Conservation (phyloP, 1,284 basidiomycete genomes). For the Schizophyllum commune region DNA sequence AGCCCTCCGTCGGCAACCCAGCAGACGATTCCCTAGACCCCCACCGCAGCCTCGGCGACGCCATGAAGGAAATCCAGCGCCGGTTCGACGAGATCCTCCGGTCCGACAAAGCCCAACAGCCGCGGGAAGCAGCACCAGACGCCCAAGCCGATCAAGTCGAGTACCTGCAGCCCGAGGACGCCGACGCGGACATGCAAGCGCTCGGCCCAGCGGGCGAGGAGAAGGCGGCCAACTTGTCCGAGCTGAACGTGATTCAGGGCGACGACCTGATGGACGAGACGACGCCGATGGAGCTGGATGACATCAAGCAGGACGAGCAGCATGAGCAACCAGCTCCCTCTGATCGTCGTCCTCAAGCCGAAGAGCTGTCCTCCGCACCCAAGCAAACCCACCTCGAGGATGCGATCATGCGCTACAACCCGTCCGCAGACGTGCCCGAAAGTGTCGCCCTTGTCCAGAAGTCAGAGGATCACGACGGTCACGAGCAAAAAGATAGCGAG, state of each 20-base stretch:
- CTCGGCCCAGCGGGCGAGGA: slow-evolving; percentile 83
- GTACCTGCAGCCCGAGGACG: slow-evolving; percentile 73
- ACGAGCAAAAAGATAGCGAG: slow-evolving; percentile 28
- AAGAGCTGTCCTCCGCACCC: slow-evolving; percentile 10
- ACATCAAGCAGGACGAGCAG: neutral
- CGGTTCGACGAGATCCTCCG: slow-evolving; percentile 82
- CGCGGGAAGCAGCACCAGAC: slow-evolving; percentile 22
- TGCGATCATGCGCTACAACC: slow-evolving; percentile 5
- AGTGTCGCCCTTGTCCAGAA: neutral
- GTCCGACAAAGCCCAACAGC: slow-evolving; percentile 21
- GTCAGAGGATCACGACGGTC: slow-evolving; percentile 7
- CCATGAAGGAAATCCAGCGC: slow-evolving; percentile 77
- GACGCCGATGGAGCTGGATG: slow-evolving; percentile 14
- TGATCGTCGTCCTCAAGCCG: neutral
- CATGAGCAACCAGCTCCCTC: slow-evolving; percentile 15
- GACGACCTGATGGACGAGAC: slow-evolving; percentile 35
- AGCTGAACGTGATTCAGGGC: slow-evolving; percentile 59
- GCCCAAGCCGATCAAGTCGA: slow-evolving; percentile 58
- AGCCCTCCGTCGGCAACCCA: slow-evolving; percentile 27
- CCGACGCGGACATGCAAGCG: slow-evolving; percentile 78
- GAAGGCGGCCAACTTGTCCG: slow-evolving; percentile 74
- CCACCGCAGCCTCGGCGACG: slow-evolving; percentile 80
- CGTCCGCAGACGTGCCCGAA: neutral
- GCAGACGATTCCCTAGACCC: slow-evolving; percentile 43
- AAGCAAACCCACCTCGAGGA: slow-evolving; percentile 16